Evolutionary conservation across 345 rosid genomes (phyloP).

Genomic region (Arabis hirsuta): DNA sequence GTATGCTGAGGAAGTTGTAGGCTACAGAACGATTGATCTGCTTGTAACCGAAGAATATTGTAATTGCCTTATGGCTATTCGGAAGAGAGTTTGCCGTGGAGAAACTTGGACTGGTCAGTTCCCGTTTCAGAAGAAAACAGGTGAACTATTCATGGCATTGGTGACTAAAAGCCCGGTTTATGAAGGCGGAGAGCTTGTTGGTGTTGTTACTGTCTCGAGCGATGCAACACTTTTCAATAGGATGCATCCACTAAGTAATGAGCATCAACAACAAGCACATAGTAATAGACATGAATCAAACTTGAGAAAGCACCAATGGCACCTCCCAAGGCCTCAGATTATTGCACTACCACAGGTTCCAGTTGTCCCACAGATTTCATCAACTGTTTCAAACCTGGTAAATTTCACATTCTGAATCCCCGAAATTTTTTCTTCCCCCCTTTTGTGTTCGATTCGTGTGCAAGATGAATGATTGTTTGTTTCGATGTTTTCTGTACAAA

Average conservation of each 20-base stretch:
- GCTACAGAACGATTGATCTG: slow-evolving; percentile 55
- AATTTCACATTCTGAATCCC: slow-evolving; percentile 16
- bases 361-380: slow-evolving; percentile 55
- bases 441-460: neutral
- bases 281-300: slow-evolving; percentile 48
- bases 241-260: slow-evolving; percentile 45
- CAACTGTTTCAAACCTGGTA: slow-evolving; percentile 85
- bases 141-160: slow-evolving; percentile 71
- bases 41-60: slow-evolving; percentile 65
- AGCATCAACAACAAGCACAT: slow-evolving; percentile 42
- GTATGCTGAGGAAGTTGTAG: slow-evolving; percentile 70
- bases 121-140: slow-evolving; percentile 72
- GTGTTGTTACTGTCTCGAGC: slow-evolving; percentile 73
- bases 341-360: slow-evolving; percentile 36
- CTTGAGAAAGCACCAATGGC: slow-evolving; percentile 63
- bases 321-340: slow-evolving; percentile 59
- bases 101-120: slow-evolving; percentile 88
- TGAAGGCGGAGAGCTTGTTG: slow-evolving; percentile 66
- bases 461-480: slow-evolving; percentile 29
- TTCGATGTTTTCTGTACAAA: slow-evolving; percentile 25
- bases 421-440: neutral
- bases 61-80: slow-evolving; percentile 47
- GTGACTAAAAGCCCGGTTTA: slow-evolving; percentile 71
- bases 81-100: slow-evolving; percentile 55
- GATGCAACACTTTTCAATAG: slow-evolving; percentile 63